Evolutionary conservation across 495 filamentous ascomycete genomes (phyloP).

Genomic region (Tuber brumale): DNA sequence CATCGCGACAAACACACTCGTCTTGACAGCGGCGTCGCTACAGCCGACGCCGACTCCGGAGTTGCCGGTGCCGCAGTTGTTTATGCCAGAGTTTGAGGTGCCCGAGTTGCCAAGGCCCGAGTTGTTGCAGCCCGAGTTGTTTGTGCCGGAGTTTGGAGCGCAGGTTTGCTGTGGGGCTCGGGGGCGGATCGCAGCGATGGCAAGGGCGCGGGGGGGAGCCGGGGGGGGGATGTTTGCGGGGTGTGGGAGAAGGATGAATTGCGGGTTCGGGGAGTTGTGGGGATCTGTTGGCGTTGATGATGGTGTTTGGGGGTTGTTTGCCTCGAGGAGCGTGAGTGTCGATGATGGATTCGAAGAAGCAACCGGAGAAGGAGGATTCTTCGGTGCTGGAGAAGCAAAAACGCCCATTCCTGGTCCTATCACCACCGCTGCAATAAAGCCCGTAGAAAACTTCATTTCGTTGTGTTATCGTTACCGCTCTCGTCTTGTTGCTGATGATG

Average conservation of each 20-base stretch:
- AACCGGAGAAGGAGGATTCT: neutral
- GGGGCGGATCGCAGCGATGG: conserved; percentile 3
- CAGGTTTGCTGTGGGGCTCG: conserved; percentile 28
- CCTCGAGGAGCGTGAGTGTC: neutral
- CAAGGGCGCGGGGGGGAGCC: neutral
- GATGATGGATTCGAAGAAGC: neutral
- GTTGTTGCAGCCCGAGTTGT: conserved; percentile 36
- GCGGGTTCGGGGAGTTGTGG: neutral
- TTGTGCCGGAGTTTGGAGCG: conserved; percentile 33
- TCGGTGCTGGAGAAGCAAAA: neutral
- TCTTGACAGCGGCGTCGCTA: conserved; percentile 16
- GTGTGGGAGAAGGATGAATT: neutral
- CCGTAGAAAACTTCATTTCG: neutral
- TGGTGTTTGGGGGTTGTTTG: neutral
- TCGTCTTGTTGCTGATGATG: neutral
- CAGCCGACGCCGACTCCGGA: conserved; percentile 33
- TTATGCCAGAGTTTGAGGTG: conserved; percentile 32
- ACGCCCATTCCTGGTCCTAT: neutral
- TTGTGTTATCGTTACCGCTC: neutral
- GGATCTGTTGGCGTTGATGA: neutral
- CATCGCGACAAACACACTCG: conserved; percentile 17
- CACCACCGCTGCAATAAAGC: neutral
- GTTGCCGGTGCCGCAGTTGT: conserved; percentile 24
- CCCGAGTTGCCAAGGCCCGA: conserved; percentile 33
- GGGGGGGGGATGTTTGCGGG: neutral